These are phyloP conservation scores for Hanseniaspora occidentalis DNA, from an alignment of 805 yeast species.

Conservation along the genomic window DNA sequence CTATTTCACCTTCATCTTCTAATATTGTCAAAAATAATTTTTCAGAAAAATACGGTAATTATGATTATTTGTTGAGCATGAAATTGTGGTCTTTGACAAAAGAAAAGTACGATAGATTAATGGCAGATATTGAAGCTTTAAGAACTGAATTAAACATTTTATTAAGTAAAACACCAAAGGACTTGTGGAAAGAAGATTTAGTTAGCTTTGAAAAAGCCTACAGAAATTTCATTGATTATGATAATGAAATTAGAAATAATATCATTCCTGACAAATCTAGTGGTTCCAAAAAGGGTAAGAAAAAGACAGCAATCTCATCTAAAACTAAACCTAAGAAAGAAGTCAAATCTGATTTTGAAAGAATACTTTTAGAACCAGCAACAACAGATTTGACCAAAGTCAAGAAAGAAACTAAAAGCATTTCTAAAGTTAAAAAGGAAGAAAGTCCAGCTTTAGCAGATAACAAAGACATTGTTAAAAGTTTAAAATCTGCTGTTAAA, in stretches of 20 bases:
- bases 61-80: constrained; percentile 86
- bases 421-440: not conserved
- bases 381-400: not conserved
- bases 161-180: constrained; percentile 64
- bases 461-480: too few species aligned
- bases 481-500: too few species aligned
- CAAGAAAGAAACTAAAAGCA: constrained; percentile 1
- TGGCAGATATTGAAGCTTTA: constrained; percentile 59
- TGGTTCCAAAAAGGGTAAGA: constrained; percentile 25
- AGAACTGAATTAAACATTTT: constrained; percentile 58
- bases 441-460: constrained; percentile 1
- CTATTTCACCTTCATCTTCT: not conserved
- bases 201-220: constrained; percentile 60
- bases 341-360: constrained; percentile 8
- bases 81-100: constrained; percentile 85
- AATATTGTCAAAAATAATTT: constrained; percentile 26
- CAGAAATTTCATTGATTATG: constrained; percentile 54
- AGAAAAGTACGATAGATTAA: constrained; percentile 74
- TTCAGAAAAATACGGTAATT: constrained; percentile 47
- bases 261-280: constrained; percentile 34
- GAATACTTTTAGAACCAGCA: constrained; percentile 10
- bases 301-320: constrained; percentile 17
- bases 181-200: constrained; percentile 76
- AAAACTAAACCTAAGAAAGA: constrained; percentile 11
- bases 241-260: constrained; percentile 44